Conservation (phyloP, 1,284 basidiomycete genomes). For the Fomitiporia mediterranea region DNA sequence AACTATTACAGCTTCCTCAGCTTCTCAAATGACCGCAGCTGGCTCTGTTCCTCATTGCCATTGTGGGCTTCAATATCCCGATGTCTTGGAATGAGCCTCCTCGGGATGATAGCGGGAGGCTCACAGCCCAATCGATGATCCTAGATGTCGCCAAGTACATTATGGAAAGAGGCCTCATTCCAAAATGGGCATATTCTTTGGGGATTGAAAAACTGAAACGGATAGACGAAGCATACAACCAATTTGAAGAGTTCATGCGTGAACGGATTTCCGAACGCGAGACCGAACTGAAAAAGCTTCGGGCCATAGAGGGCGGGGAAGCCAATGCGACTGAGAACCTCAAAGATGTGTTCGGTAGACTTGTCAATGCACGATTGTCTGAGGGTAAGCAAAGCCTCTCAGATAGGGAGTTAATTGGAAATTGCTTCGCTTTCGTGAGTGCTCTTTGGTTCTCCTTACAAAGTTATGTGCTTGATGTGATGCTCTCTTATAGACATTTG, state of each 20-base stretch:
- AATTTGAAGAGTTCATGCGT: conserved; percentile 17
- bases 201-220: conserved; percentile 7
- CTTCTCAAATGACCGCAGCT: background rate
- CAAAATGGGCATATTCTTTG: conserved; percentile 14
- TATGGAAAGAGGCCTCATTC: conserved; percentile 1
- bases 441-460: background rate
- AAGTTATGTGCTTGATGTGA: background rate
- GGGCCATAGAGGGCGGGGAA: background rate
- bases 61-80: conserved; percentile 20
- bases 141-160: conserved; percentile 13
- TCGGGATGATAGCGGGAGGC: conserved; percentile 11
- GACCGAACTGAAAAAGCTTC: conserved; percentile 13
- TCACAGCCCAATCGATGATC: conserved; percentile 15
- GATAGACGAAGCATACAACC: conserved; percentile 15
- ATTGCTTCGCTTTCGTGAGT: conserved; percentile 22
- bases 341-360: conserved; percentile 14
- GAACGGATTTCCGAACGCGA: conserved; percentile 11
- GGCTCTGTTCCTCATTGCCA: conserved; percentile 16
- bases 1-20: background rate
- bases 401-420: conserved; percentile 22
- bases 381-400: conserved; percentile 16
- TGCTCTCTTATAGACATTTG: conserved; percentile 12
- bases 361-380: conserved; percentile 16
- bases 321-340: conserved; percentile 4
- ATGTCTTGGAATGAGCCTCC: conserved; percentile 15